Base-by-base conservation (phyloP, 2,329 filamentous ascomycete species). In the Cladosporium cucumerinum region DNA sequence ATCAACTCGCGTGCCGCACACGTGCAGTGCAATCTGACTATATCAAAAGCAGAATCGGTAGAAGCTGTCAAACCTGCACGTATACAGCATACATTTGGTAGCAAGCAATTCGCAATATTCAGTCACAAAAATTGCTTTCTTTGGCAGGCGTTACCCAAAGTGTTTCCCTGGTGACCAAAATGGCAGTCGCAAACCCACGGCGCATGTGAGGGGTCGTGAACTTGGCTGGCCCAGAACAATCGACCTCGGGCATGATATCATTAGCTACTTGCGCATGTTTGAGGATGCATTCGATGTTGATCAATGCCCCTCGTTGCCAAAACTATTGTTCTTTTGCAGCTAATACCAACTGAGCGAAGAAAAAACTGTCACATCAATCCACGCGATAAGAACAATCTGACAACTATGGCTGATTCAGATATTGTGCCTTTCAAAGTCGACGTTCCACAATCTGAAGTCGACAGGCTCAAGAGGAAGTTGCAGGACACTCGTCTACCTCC, bases 391-490 rank as follows among this genome's bases (percentile, higher is more conserved):
- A n/a, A 39, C 8, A 5, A 26, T 21, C 21, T 6, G 5, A 25
- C 28, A 23, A 39, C 12, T 5, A 57, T 57, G 54, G n/a, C 54
- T 26, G 54, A 57, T 39, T 36, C 54, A 26, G 66, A 73, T 25
- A 72, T 77, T 66, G 74, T 66, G 5, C 71, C 73, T 0, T 78
- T 78, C 68, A 70, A 74, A 21, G 72, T 76, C 11, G 70, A 63
- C n/a, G 74, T 79, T 52, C 69, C 75, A 1, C 63, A 73, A 49
- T 69, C 72, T 18, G 76, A 79, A 61, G 73, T 78, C 30, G 70
- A 77, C 34, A 69, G 76, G 7, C 69, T 78, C 10, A 74, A 76
- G 52, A 69, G 72, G 14, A 78, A 78, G 66, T 70, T 78, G 14
- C 70, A 70, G 58, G 74, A 78, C 59, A 75, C 74, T 11, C 68